These are phyloP conservation scores for Botrytis fabae DNA, from an alignment of 2,329 filamentous ascomycete genomes.

Conservation along the genomic window DNA sequence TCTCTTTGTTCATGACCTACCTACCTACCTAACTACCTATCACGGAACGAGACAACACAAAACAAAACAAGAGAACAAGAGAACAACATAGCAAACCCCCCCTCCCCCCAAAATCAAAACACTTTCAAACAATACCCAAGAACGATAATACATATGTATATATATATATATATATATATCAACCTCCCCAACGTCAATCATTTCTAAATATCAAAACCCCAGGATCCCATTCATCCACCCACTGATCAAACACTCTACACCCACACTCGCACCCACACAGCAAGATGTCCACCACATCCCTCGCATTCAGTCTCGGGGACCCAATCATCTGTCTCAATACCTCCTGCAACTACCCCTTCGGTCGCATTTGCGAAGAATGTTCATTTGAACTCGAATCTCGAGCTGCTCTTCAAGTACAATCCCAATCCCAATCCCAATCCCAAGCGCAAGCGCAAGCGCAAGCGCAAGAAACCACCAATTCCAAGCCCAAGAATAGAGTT, in stretches of 20 bases:
- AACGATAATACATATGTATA: neutral
- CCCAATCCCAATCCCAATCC: no score
- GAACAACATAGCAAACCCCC: no score
- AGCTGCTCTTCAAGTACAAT: neutral
- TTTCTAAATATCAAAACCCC: neutral
- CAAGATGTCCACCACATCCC: neutral
- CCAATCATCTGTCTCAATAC: slow-evolving; percentile 26
- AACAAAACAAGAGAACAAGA: neutral
- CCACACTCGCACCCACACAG: neutral
- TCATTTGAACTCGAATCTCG: neutral
- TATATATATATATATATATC: neutral
- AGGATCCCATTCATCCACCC: neutral
- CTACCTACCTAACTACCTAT: neutral
- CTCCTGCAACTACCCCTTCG: slow-evolving; percentile 27
- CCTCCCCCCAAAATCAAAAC: neutral
- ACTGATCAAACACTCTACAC: neutral
- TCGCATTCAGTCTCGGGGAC: neutral
- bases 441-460: neutral
- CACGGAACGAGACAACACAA: no score
- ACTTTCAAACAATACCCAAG: neutral
- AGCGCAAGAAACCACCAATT: neutral
- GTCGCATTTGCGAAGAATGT: slow-evolving; percentile 24
- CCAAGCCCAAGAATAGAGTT: neutral
- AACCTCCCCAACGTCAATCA: no score
- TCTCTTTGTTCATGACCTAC: neutral